These are phyloP conservation scores for Xylariaceae sp. DNA, from an alignment of 2,329 filamentous ascomycete genomes.

Conservation along the genomic window DNA sequence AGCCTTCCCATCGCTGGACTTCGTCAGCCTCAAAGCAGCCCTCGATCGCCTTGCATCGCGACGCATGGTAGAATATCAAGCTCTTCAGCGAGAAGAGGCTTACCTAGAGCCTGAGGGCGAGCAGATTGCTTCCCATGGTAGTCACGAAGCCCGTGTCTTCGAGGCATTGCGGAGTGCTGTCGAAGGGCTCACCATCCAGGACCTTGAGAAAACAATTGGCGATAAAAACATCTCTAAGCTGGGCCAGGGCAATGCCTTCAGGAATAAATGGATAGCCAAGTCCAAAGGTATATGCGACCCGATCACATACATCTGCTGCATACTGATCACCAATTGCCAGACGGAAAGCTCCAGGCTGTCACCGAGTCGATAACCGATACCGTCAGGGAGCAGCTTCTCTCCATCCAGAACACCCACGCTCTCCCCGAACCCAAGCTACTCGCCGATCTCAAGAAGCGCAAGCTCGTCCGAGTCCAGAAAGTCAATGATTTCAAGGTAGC, in stretches of 20 bases:
- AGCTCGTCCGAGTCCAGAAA: conserved; percentile 80
- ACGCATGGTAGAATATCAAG: conserved; percentile 83
- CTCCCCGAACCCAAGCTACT: conserved; percentile 71
- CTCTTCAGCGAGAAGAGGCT: conserved; percentile 74
- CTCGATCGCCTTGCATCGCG: conserved; percentile 81
- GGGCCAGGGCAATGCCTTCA: conserved; percentile 94
- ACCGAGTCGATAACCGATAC: conserved; percentile 74
- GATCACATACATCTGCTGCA: not conserved
- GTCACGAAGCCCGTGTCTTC: conserved; percentile 79
- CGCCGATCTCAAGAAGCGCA: conserved; percentile 84
- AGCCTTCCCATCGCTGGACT: conserved; percentile 63
- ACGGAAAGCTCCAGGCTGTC: conserved; percentile 42
- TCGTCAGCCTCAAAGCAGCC: conserved; percentile 74
- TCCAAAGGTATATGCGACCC: conserved; percentile 6
- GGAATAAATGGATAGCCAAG: conserved; percentile 66
- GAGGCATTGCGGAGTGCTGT: conserved; percentile 66
- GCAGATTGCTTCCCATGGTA: conserved; percentile 68
- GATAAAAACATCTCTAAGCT: conserved; percentile 73
- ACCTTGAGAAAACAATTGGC: conserved; percentile 66
- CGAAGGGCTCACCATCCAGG: conserved; percentile 76
- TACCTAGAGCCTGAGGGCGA: conserved; percentile 71
- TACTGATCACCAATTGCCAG: not conserved
- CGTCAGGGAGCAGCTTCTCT: conserved; percentile 70
- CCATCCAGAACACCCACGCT: conserved; percentile 66
- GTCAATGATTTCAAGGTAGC: conserved; percentile 76